Conservation (phyloP, 2,329 filamentous ascomycete species). For the Xylariaceae sp. region DNA sequence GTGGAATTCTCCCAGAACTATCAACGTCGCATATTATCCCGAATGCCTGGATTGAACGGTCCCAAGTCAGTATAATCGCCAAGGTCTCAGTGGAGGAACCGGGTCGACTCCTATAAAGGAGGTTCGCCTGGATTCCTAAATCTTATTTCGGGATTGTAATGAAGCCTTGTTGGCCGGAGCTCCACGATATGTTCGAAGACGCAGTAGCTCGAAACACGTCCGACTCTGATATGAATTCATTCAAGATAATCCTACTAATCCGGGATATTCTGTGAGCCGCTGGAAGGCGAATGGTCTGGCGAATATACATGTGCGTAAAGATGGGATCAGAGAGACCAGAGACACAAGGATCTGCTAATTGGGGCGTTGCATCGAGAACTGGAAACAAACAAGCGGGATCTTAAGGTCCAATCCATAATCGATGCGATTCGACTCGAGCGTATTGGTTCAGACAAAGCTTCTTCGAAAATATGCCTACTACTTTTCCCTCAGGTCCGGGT, state of each 20-base stretch:
- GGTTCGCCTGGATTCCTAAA: neutral
- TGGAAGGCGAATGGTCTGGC: constrained; percentile 4
- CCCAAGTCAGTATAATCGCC: too few relatives aligned
- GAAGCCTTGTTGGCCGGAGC: constrained; percentile 1
- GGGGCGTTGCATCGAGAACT: neutral
- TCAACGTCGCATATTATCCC: too few relatives aligned
- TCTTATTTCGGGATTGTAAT: neutral
- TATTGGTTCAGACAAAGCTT: neutral
- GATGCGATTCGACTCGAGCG: constrained; percentile 2
- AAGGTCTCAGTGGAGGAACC: too few relatives aligned
- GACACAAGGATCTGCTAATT: too few relatives aligned
- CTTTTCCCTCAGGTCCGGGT: neutral
- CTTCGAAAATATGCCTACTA: neutral
- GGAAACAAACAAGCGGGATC: neutral
- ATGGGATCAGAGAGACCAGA: neutral
- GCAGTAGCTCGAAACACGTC: constrained; percentile 1
- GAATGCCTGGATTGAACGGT: too few relatives aligned
- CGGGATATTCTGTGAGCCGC: constrained; percentile 1
- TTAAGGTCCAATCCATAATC: constrained; percentile 2
- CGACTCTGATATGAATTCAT: constrained; percentile 1
- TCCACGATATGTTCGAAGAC: neutral
- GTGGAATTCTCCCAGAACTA: too few relatives aligned
- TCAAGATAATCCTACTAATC: constrained; percentile 1
- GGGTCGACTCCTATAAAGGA: too few relatives aligned
- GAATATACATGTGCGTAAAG: constrained; percentile 2